These are phyloP conservation scores for rapeseed (Brassica napus) DNA, from an alignment of 345 rosid species.

Conservation along the genomic window DNA sequence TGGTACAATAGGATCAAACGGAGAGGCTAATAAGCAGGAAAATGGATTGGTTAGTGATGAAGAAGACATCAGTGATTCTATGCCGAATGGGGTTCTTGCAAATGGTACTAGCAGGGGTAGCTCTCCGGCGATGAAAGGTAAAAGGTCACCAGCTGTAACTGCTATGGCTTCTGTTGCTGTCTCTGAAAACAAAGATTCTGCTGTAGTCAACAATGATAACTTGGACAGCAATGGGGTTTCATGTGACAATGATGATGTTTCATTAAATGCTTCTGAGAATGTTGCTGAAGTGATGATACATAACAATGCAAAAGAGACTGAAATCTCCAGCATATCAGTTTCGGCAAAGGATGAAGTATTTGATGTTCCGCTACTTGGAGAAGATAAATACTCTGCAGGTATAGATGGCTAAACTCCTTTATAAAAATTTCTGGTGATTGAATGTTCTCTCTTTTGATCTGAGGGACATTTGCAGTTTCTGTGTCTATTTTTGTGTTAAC, in stretches of 20 bases:
- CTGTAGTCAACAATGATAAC: conserved; percentile 46
- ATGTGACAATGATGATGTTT: conserved; percentile 51
- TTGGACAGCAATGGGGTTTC: conserved; percentile 62
- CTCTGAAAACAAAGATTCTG: conserved; percentile 57
- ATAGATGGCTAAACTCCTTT: conserved; percentile 23
- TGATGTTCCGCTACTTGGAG: conserved; percentile 79
- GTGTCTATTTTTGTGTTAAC: conserved; percentile 8
- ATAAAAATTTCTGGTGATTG: conserved; percentile 2
- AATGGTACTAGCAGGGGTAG: conserved; percentile 51
- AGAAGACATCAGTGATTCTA: conserved; percentile 45
- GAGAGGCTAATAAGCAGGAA: conserved; percentile 47
- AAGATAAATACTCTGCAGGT: conserved; percentile 69
- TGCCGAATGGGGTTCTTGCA: conserved; percentile 54
- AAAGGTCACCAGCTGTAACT: conserved; percentile 64
- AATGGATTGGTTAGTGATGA: conserved; percentile 46
- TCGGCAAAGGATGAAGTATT: conserved; percentile 53
- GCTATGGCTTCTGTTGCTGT: conserved; percentile 72
- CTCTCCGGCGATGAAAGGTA: conserved; percentile 51
- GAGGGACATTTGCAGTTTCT: neutral
- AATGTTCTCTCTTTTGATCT: conserved; percentile 1
- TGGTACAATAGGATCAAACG: conserved; percentile 43
- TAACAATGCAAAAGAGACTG: conserved; percentile 56
- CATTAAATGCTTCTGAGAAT: conserved; percentile 49
- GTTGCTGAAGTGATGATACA: conserved; percentile 42
- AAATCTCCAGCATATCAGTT: conserved; percentile 43